phyloP scores from a whole-genome alignment of 768 basidiomycete species.

The Suillus spraguei region DNA sequence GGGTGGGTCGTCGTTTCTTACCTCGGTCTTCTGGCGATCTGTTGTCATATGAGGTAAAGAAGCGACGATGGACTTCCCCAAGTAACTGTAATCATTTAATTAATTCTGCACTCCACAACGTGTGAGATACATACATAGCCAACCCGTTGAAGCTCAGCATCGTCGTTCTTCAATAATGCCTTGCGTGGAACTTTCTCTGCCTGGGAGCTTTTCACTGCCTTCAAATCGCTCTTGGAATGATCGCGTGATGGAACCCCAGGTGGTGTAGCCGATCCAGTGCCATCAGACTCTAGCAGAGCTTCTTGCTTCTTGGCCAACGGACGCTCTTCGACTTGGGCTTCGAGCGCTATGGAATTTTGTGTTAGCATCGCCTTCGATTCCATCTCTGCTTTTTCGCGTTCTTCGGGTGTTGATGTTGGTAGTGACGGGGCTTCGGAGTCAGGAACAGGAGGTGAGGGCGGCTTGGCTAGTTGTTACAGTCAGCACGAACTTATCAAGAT shows the following conservation, averaged over 20 bases:
- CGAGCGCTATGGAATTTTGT: constrained; percentile 74
- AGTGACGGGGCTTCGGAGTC: constrained; percentile 15
- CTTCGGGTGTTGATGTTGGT: constrained; percentile 35
- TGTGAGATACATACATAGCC: constrained; percentile 52
- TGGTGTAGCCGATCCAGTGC: constrained; percentile 16
- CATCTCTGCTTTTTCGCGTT: constrained; percentile 46
- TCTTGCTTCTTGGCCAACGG: constrained; percentile 90
- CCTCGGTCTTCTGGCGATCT: constrained; percentile 29
- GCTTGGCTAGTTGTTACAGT: constrained; percentile 25
- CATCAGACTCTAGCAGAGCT: constrained; percentile 55
- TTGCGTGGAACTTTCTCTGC: constrained; percentile 57
- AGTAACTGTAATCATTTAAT: constrained; percentile 59
- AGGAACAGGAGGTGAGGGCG: constrained; percentile 18
- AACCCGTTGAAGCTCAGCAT: constrained; percentile 80
- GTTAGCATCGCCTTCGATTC: constrained; percentile 60
- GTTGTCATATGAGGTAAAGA: constrained; percentile 69
- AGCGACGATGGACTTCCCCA: constrained; percentile 74
- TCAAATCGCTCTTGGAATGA: constrained; percentile 18
- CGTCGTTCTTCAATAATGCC: constrained; percentile 86
- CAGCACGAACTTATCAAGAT: background rate
- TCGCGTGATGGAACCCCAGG: constrained; percentile 10
- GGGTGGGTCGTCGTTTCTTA: constrained; percentile 29
- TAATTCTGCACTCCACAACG: background rate
- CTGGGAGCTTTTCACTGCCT: constrained; percentile 27
- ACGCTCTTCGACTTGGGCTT: constrained; percentile 83